A percentile compares a stretch with the other conserved stretches of the same genome.
Evolutionary conservation across 2,329 filamentous ascomycete species (phyloP).

Genomic region (Calonectria henricotiae): DNA sequence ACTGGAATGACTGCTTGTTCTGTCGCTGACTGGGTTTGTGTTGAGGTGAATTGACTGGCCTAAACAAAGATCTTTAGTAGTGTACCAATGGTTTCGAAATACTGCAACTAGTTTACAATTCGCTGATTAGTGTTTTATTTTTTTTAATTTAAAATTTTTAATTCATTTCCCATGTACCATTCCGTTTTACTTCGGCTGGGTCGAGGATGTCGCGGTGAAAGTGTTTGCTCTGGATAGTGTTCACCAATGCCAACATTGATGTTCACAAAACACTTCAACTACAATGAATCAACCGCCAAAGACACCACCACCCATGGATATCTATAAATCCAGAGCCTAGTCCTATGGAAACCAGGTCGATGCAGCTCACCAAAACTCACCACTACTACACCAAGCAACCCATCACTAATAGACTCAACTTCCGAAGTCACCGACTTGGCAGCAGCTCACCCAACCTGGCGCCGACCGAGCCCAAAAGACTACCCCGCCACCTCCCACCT

Average conservation of each 20-base stretch:
- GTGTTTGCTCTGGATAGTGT: background rate
- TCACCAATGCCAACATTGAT: background rate
- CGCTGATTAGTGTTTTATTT: background rate
- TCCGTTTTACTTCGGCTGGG: background rate
- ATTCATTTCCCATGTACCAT: no score
- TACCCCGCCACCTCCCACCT: background rate
- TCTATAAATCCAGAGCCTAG: background rate
- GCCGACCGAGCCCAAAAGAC: no score
- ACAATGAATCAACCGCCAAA: background rate
- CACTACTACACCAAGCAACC: background rate
- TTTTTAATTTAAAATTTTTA: background rate
- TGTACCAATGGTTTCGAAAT: background rate
- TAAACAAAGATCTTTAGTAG: background rate
- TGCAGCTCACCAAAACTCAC: background rate
- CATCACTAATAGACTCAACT: background rate
- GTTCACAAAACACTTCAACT: background rate
- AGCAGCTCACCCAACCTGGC: background rate
- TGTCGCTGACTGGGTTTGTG: background rate
- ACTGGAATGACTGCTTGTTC: no score
- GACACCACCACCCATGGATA: background rate
- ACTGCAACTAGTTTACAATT: background rate
- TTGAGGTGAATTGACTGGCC: background rate
- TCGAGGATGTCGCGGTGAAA: background rate
- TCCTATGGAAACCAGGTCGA: background rate
- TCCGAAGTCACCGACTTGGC: background rate